Percentiles rank a stretch among this genome's conserved stretches.
Conservation (phyloP, 192 early-diverging fungal genomes). For the Funneliformis mosseae region DNA sequence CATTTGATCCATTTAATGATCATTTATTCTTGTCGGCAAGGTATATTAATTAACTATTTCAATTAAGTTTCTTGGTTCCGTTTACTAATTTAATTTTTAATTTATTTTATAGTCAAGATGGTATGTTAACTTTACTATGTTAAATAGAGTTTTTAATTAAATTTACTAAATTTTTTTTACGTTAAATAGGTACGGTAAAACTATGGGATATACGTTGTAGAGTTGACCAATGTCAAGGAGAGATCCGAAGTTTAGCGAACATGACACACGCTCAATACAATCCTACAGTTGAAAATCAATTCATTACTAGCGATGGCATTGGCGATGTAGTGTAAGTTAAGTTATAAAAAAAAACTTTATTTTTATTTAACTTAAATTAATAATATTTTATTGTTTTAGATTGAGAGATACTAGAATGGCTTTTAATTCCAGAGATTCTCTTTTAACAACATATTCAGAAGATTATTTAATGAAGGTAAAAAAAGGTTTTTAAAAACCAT, state of each 20-base stretch:
- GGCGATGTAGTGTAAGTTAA: neutral
- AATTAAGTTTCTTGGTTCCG: neutral
- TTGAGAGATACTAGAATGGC: neutral
- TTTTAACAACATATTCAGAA: neutral
- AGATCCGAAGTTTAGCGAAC: neutral
- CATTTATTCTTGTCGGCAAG: conserved; percentile 3
- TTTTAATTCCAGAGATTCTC: neutral
- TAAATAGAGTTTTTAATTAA: neutral
- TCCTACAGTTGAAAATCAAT: neutral
- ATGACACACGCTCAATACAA: neutral
- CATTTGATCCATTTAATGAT: conserved; percentile 4
- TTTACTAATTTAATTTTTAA: neutral
- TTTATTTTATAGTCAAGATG: neutral
- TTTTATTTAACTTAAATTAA: neutral
- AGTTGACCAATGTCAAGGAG: neutral
- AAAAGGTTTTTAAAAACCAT: too few relatives aligned
- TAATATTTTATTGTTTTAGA: neutral
- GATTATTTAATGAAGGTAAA: neutral
- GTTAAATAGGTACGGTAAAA: neutral
- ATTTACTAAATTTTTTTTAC: neutral
- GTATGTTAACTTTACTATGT: neutral
- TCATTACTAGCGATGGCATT: neutral
- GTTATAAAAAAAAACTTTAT: neutral
- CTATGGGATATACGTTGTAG: neutral
- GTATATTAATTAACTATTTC: neutral